These are phyloP conservation scores for Yamadazyma taylorii DNA, from an alignment of 1,139 yeast species.

Conservation along the genomic window DNA sequence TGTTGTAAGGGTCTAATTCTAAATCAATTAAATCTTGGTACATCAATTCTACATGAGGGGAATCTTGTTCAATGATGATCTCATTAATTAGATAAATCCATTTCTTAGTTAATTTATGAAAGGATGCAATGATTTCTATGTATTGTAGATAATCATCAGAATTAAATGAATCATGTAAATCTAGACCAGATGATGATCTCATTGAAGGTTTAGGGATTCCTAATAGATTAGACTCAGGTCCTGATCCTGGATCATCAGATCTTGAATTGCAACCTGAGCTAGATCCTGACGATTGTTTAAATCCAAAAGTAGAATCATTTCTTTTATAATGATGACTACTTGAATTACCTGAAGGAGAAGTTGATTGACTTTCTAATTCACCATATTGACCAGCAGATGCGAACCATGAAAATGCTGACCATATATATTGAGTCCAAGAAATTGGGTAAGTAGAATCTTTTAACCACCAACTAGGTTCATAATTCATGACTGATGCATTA, in stretches of 20 bases:
- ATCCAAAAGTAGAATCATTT: too few species aligned
- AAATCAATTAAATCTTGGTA: constrained; percentile 62
- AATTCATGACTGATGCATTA: constrained; percentile 4
- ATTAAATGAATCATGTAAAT: neutral
- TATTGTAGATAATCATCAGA: constrained; percentile 4
- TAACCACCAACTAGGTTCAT: constrained; percentile 48
- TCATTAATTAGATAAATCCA: constrained; percentile 43
- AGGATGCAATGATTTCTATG: constrained; percentile 51
- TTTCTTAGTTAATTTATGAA: constrained; percentile 52
- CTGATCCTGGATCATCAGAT: constrained; percentile 10
- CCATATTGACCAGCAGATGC: constrained; percentile 74
- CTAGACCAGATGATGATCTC: neutral
- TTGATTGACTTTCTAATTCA: constrained; percentile 7
- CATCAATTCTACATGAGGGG: constrained; percentile 33
- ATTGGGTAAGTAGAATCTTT: constrained; percentile 47
- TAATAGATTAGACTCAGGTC: constrained; percentile 4
- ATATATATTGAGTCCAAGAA: constrained; percentile 64
- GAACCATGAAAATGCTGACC: constrained; percentile 82
- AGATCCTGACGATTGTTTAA: too few species aligned
- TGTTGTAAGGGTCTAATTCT: constrained; percentile 74
- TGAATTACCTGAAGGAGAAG: neutral
- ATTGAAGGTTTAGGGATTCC: neutral
- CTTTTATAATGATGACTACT: neutral
- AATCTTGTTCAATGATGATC: constrained; percentile 32
- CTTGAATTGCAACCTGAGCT: too few species aligned